A percentile compares a stretch with the other conserved stretches of the same genome.
These are phyloP conservation scores for Xerocomus brunneocitrinus DNA, from an alignment of 768 basidiomycete genomes.

Conservation along the genomic window DNA sequence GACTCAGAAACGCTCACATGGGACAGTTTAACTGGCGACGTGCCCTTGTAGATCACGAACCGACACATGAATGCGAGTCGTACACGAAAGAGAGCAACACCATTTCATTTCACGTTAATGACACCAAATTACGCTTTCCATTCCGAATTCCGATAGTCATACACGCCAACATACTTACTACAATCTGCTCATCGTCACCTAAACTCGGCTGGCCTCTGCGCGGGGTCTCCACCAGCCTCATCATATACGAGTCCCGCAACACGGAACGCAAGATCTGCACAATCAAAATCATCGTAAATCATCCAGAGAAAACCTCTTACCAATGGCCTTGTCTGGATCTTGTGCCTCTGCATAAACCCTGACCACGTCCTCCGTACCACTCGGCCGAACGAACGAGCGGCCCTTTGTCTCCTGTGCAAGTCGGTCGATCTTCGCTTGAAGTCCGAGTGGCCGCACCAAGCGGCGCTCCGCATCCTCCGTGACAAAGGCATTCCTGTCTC, in stretches of 20 bases:
- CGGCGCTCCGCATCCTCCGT: conserved; percentile 93
- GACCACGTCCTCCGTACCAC: conserved; percentile 97
- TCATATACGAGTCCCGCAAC: conserved; percentile 86
- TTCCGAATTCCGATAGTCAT: no score
- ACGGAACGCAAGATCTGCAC: conserved; percentile 76
- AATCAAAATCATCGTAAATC: conserved; percentile 3
- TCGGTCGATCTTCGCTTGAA: conserved; percentile 81
- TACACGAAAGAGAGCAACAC: background rate
- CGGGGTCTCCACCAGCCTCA: conserved; percentile 73
- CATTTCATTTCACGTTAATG: no score
- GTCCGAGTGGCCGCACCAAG: conserved; percentile 69
- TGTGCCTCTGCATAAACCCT: conserved; percentile 94
- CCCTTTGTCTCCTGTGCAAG: conserved; percentile 80
- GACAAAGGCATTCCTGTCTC: conserved; percentile 75
- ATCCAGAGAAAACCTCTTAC: conserved; percentile 36
- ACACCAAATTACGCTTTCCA: no score
- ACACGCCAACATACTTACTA: conserved; percentile 3
- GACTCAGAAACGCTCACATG: conserved; percentile 48
- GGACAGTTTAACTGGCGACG: conserved; percentile 85
- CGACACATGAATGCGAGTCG: conserved; percentile 58
- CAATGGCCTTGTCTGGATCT: conserved; percentile 69
- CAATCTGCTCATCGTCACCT: conserved; percentile 34
- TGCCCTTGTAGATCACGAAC: conserved; percentile 94
- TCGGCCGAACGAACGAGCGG: conserved; percentile 90
- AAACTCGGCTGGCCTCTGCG: conserved; percentile 75